phyloP scores from a whole-genome alignment of 768 basidiomycete species.

The Pleurotus sapidus region DNA sequence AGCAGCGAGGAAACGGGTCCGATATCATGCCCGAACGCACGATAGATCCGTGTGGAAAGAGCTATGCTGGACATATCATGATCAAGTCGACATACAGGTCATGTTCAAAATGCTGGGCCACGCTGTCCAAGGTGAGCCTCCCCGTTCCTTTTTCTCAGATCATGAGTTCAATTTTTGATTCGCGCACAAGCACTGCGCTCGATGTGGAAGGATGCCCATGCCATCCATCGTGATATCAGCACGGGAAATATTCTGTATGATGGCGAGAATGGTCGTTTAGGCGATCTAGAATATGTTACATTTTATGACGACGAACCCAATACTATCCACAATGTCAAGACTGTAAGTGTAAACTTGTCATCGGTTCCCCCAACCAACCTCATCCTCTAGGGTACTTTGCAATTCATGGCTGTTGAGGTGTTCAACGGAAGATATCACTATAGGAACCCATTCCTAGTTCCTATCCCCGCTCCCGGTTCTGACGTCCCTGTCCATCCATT shows the following conservation, averaged over 20 bases:
- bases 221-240: slow-evolving; percentile 10
- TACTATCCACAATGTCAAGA: background rate
- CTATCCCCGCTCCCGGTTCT: no score
- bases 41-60: slow-evolving; percentile 7
- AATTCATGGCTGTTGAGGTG: slow-evolving; percentile 7
- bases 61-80: slow-evolving; percentile 3
- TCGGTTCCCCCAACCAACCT: background rate
- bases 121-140: background rate
- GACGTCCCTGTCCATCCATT: background rate
- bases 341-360: background rate
- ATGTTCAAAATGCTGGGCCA: background rate
- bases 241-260: slow-evolving; percentile 7
- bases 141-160: background rate
- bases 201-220: background rate
- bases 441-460: background rate
- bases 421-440: background rate
- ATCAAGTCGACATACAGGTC: background rate
- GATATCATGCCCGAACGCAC: background rate
- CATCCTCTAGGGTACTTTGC: background rate
- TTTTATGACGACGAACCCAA: background rate
- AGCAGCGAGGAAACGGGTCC: background rate
- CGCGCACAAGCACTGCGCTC: background rate
- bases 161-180: background rate
- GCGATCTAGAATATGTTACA: slow-evolving; percentile 4
- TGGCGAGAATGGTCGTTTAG: background rate